Evolutionary conservation across 2,329 filamentous ascomycete species (phyloP).

Genomic region (Apiospora pterosperma): DNA sequence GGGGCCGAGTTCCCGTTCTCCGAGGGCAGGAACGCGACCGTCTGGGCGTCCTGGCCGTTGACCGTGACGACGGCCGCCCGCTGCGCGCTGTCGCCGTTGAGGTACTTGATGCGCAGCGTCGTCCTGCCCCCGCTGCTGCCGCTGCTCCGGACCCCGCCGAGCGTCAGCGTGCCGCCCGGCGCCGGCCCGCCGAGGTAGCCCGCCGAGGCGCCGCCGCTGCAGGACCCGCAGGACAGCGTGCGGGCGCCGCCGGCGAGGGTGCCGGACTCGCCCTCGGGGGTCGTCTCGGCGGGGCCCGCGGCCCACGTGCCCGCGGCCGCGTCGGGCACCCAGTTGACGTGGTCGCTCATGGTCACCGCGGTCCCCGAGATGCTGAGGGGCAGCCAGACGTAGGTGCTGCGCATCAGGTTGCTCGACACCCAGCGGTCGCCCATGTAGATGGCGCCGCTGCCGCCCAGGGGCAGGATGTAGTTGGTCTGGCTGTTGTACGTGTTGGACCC

Average conservation of each 20-base stretch:
- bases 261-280: conserved; percentile 49
- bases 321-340: conserved; percentile 53
- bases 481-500: conserved; percentile 56
- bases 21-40: conserved; percentile 53
- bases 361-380: conserved; percentile 53
- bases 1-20: conserved; percentile 37
- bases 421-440: conserved; percentile 69
- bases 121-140: conserved; percentile 47
- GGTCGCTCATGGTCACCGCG: conserved; percentile 46
- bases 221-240: conserved; percentile 44
- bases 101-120: conserved; percentile 29
- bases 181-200: conserved; percentile 52
- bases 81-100: conserved; percentile 50
- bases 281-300: conserved; percentile 40
- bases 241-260: conserved; percentile 42
- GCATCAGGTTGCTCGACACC: conserved; percentile 55
- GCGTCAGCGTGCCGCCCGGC: conserved; percentile 41
- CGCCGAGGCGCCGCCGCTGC: conserved; percentile 44
- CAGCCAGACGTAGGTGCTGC: conserved; percentile 63
- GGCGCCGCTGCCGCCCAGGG: conserved; percentile 30
- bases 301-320: conserved; percentile 39
- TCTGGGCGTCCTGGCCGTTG: conserved; percentile 48
- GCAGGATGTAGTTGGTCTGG: conserved; percentile 59
- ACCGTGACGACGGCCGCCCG: conserved; percentile 53
- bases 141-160: conserved; percentile 42